phyloP scores from a whole-genome alignment of 2,329 filamentous ascomycete genomes.

The Phaeosphaeriaceae sp. region DNA sequence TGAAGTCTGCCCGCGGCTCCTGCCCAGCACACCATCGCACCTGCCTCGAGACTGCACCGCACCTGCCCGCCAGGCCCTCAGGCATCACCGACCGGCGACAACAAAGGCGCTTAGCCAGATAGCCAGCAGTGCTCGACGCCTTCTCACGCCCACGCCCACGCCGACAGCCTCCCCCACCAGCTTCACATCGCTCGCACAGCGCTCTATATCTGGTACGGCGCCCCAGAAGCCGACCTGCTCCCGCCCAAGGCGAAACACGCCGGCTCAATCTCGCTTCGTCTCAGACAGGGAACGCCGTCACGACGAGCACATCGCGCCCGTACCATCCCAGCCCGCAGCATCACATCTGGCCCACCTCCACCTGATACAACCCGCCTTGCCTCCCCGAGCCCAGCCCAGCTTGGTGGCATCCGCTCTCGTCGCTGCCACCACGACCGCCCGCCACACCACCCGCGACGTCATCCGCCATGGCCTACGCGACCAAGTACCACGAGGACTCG shows the following conservation, averaged over 20 bases:
- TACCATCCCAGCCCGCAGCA: conserved; percentile 16
- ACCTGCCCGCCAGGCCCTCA: neutral
- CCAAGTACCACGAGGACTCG: conserved; percentile 75
- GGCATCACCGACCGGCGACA: neutral
- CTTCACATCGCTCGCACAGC: neutral
- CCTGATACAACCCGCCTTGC: conserved; percentile 24
- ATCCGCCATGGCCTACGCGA: conserved; percentile 49
- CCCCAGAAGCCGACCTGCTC: conserved; percentile 16
- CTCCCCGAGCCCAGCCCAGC: conserved; percentile 26
- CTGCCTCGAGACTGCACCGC: neutral
- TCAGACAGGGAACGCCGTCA: conserved; percentile 38
- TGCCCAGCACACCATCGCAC: neutral
- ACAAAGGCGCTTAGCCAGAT: neutral
- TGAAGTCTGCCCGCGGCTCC: neutral
- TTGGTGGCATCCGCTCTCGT: conserved; percentile 32
- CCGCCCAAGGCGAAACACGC: conserved; percentile 37
- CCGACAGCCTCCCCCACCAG: neutral
- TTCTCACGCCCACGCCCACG: neutral
- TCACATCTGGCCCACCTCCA: conserved; percentile 20
- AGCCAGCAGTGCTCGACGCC: neutral
- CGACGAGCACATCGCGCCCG: conserved; percentile 16
- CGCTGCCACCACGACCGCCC: conserved; percentile 13
- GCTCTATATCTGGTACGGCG: conserved; percentile 32
- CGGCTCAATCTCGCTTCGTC: conserved; percentile 50
- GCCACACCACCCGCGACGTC: conserved; percentile 12